Evolutionary conservation across 805 yeast genomes (phyloP), one percentile per base, ranked within the genome.

Genomic region (Wickerhamiella cacticola): DNA sequence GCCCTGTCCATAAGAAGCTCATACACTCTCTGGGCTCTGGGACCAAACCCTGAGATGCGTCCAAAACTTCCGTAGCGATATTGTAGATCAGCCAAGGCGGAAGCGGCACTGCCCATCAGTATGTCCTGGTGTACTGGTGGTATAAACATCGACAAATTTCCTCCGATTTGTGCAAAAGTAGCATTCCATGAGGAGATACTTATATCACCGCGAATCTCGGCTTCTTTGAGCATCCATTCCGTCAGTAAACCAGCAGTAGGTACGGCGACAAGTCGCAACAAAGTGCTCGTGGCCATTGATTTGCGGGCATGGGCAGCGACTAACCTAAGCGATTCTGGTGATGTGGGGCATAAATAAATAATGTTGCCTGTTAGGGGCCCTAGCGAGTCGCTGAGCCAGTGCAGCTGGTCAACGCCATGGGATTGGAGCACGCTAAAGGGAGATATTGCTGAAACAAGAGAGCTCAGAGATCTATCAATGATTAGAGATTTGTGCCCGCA

Each of bases 31-130:
- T 66, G 60, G 0, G 88, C 70, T 43, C 69, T 68, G 23, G 68
- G 65, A 0, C 95, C 95, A 55, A 80, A 75, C 12, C 78, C 72
- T 40, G 70, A 76, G 2, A 72, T 62, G 50, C 78, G 75, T 34
- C 79, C 78, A 25, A 79, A 63, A 50, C 62, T 67, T 29, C 68
- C 72, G 46, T 63, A 75, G 45, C 53, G 29, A 3, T 59, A 49
- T 44, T 73, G 70, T 10, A 80, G 50, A 21, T 68, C 63, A 13
- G 79, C 60, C 31, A 83, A 56, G 0, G 76, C 65, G 25, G 69
- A 63, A 0, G 83, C 74, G 2, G 81, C 56, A 39, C 61, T 55
- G 22, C 73, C 67, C 0, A 79, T 63, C 6, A 76, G 70, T 23
- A 69, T 62, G 2, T 68, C 58, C 36, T 31, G 19, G n/a, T 29